Evolutionary conservation across 2,329 filamentous ascomycete species (phyloP), one percentile per base, ranked within the genome.

Genomic region (Fonsecaea erecta): DNA sequence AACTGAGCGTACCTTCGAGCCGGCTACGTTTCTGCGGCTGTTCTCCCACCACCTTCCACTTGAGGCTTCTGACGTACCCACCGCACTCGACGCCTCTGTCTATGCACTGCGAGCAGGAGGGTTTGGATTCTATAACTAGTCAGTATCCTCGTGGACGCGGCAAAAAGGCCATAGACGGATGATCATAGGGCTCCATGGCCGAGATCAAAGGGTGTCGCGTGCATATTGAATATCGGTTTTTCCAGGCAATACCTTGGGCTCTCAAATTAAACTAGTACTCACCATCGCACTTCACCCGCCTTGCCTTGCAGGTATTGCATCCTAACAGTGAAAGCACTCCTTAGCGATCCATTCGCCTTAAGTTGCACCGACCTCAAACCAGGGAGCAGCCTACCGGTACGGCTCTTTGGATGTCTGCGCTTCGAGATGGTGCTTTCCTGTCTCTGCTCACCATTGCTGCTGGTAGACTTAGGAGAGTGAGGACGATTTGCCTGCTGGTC

Each of bases 281-380:
- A 48, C 43, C 88, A 74, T 90, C 88, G 77, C 88, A 91, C 77
- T 91, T 91, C 60, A 91, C 78, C 64, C 88, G 82, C 77, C 90
- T 90, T 65, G 85, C 82, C 77, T 91, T 91, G 80, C 88, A 91
- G 58, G 88, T 90, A 70, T 87, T 82, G 77, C 88, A 91, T 68
- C 88, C 88, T 91, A 73, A 56, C 9, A 11, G 7, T 2, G 12
- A 12, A 53, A 8, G 26, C 32, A 30, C 7, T 5, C 6, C 12
- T 53, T 24, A 48, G 43, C 21, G 5, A 48, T 26, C 21, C 2
- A 7, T 24, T 37, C 32, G 14, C 21, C n/a, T n/a, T 21, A 9
- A 9, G n/a, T 34, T 8, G 16, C 34, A 30, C 16, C 32, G 12
- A 3, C 43, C 3, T 48, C 24, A 43, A 48, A 3, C 16, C 43